Conservation (phyloP, 148 eudicot genomes). For the Rhododendron kiyosumense region DNA sequence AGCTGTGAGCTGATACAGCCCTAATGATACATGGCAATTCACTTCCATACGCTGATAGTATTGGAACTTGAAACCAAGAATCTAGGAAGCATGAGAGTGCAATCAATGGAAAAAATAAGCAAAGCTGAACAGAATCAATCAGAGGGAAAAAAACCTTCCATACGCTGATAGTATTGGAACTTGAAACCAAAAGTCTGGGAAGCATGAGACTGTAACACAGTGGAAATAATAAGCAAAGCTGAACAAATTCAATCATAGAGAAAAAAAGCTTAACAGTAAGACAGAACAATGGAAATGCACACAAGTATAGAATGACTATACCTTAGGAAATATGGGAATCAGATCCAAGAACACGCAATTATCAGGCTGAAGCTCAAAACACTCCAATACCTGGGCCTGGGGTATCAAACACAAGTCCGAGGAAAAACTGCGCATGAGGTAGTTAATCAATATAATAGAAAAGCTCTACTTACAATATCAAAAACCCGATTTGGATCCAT, state of each 20-base stretch:
- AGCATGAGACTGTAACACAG: constrained; percentile 80
- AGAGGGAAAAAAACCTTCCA: neutral
- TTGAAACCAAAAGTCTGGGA: constrained; percentile 95
- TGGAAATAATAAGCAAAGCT: neutral
- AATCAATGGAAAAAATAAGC: constrained; percentile 15
- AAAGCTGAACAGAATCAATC: neutral
- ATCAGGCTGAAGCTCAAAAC: constrained; percentile 90
- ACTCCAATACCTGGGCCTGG: constrained; percentile 45
- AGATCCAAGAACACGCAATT: constrained; percentile 69
- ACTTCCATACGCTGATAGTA: too few relatives aligned
- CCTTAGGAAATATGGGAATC: constrained; percentile 97
- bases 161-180: constrained; percentile 91
- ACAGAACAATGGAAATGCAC: neutral
- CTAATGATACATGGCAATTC: too few relatives aligned
- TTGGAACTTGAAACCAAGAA: constrained; percentile 82
- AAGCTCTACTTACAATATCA: constrained; percentile 73
- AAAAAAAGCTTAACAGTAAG: neutral
- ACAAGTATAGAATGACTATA: constrained; percentile 12
- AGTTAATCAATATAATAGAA: neutral
- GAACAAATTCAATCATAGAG: neutral
- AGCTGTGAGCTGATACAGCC: constrained; percentile 31
- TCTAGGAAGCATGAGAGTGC: constrained; percentile 98
- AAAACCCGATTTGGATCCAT: constrained; percentile 97
- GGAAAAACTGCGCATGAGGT: neutral
- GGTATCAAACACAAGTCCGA: neutral